Conservation (phyloP, 164 flowering plant species). For the Euptelea pleiosperma region DNA sequence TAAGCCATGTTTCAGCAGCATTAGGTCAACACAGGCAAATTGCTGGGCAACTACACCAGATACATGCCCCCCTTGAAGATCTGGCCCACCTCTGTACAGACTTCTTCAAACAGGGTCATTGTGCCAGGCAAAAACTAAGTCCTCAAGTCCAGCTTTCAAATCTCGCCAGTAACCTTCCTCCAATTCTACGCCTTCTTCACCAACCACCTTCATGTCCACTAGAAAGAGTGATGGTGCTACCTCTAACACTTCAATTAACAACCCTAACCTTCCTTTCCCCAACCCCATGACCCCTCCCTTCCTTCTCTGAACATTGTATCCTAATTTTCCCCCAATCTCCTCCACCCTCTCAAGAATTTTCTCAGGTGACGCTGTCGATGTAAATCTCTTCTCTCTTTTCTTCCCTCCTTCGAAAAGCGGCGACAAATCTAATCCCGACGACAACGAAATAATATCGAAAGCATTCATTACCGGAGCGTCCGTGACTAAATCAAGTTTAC, state of each 20-base stretch:
- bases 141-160: slow-evolving; percentile 37
- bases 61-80: no score
- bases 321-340: slow-evolving; percentile 39
- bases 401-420: slow-evolving; percentile 45
- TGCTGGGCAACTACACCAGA: no score
- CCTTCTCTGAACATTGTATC: slow-evolving; percentile 35
- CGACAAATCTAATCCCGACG: slow-evolving; percentile 67
- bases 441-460: slow-evolving; percentile 70
- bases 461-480: slow-evolving; percentile 39
- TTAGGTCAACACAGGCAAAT: no score
- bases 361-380: slow-evolving; percentile 28
- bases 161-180: slow-evolving; percentile 45
- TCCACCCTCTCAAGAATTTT: slow-evolving; percentile 36
- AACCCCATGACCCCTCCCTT: slow-evolving; percentile 28
- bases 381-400: slow-evolving; percentile 46
- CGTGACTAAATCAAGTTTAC: not conserved
- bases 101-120: no score
- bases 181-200: slow-evolving; percentile 27
- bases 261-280: slow-evolving; percentile 33
- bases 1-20: no score
- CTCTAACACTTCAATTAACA: slow-evolving; percentile 34
- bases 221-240: slow-evolving; percentile 27
- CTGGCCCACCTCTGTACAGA: no score
- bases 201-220: slow-evolving; percentile 42
- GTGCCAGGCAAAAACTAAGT: slow-evolving; percentile 45